phyloP scores from a whole-genome alignment of 768 basidiomycete genomes.

The Suillus paluster region DNA sequence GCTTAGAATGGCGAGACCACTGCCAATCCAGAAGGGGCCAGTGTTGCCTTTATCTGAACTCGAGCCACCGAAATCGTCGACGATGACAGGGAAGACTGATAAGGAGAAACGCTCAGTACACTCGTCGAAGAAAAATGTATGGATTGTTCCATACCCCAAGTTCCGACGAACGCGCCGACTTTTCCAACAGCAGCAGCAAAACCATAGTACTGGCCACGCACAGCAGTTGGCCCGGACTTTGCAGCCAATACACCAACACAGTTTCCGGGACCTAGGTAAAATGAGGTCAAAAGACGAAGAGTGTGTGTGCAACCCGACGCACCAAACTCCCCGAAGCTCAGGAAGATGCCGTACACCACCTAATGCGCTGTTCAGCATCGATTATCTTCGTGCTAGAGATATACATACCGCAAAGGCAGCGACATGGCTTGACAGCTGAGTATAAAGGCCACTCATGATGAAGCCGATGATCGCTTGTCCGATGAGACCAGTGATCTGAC shows the following conservation, averaged over 20 bases:
- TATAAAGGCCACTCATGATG: conserved; percentile 86
- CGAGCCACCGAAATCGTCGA: conserved; percentile 66
- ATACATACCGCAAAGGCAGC: conserved; percentile 72
- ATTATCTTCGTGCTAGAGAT: neutral
- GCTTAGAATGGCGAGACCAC: conserved; percentile 80
- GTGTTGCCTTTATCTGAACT: conserved; percentile 64
- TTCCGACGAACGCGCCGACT: conserved; percentile 82
- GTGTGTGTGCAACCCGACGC: neutral
- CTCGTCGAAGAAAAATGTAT: neutral
- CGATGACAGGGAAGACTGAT: conserved; percentile 69
- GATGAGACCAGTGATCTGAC: conserved; percentile 68
- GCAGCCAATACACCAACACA: conserved; percentile 83
- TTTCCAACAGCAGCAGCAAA: conserved; percentile 86
- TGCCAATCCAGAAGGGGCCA: conserved; percentile 89
- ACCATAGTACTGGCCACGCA: conserved; percentile 88
- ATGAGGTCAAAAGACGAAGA: conserved; percentile 6
- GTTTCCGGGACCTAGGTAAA: conserved; percentile 72
- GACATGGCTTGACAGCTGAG: conserved; percentile 60
- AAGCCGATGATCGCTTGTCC: conserved; percentile 80
- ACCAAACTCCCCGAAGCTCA: conserved; percentile 88
- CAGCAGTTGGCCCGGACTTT: conserved; percentile 84
- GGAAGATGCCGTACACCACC: conserved; percentile 90
- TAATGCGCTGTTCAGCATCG: conserved; percentile 24
- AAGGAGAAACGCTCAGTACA: conserved; percentile 4
- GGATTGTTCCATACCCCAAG: conserved; percentile 60